phyloP scores from a whole-genome alignment of 164 flowering plant genomes.

The Chloranthus sessilifolius region DNA sequence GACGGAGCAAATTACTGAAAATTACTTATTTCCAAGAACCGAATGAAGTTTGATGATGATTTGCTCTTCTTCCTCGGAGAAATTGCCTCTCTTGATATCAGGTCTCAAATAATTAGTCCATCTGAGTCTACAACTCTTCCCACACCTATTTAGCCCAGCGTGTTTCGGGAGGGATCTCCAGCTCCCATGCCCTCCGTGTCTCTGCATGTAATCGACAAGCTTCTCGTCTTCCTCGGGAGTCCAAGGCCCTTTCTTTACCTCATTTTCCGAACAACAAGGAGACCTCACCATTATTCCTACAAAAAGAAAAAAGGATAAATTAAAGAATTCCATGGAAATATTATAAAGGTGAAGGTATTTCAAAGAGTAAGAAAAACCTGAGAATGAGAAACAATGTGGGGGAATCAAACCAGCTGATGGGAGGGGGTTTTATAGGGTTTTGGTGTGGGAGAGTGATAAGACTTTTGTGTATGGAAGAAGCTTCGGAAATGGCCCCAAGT shows the following conservation, averaged over 20 bases:
- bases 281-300: conserved; percentile 39
- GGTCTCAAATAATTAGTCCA: conserved; percentile 59
- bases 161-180: conserved; percentile 56
- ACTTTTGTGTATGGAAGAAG: conserved; percentile 19
- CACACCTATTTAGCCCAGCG: conserved; percentile 67
- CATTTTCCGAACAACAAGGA: conserved; percentile 29
- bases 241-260: conserved; percentile 65
- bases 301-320: not conserved
- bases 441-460: conserved; percentile 11
- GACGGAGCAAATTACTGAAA: no score
- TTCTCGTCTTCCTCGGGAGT: conserved; percentile 47
- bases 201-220: conserved; percentile 35
- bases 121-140: conserved; percentile 60
- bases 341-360: not conserved
- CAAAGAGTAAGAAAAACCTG: no score
- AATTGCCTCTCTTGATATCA: conserved; percentile 58
- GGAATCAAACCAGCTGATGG: conserved; percentile 1
- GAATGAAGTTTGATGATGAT: conserved; percentile 57
- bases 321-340: not conserved
- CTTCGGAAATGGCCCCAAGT: not conserved
- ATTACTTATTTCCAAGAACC: conserved; percentile 63
- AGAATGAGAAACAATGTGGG: not conserved
- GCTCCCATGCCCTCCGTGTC: conserved; percentile 51
- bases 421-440: conserved; percentile 16
- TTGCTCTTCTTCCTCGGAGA: conserved; percentile 49